Evolutionary conservation across 345 rosid species (phyloP).

Genomic region (Hibiscus trionum): DNA sequence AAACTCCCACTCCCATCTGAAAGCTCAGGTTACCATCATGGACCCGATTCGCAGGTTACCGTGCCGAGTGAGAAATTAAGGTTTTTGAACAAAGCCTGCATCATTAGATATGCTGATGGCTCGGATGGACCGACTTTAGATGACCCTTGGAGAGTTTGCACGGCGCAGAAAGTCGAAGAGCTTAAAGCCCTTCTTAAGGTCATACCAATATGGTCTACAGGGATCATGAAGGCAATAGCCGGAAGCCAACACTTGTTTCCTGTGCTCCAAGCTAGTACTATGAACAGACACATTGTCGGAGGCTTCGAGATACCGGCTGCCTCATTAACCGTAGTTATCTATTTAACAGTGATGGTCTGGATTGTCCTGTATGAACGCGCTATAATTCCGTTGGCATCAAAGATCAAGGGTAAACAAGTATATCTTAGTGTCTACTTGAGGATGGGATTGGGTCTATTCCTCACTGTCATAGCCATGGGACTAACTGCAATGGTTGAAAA

Average conservation of each 20-base stretch:
- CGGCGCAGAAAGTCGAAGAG: no score
- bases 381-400: conserved; percentile 24
- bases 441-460: not conserved
- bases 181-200: no score
- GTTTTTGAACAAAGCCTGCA: conserved; percentile 46
- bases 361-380: conserved; percentile 32
- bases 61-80: conserved; percentile 8
- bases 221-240: conserved; percentile 29
- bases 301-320: conserved; percentile 25
- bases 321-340: conserved; percentile 22
- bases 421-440: not conserved
- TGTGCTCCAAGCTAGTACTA: conserved; percentile 29
- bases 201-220: not conserved
- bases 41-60: no score
- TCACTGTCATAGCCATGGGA: not conserved
- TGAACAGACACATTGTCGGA: conserved; percentile 30
- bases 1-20: no score
- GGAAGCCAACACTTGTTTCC: conserved; percentile 35
- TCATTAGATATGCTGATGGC: conserved; percentile 22
- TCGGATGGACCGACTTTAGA: no score
- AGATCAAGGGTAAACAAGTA: conserved; percentile 11
- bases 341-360: conserved; percentile 25
- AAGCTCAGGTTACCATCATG: no score
- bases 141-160: no score
- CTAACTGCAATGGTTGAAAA: not conserved